Evolutionary conservation across 345 rosid genomes (phyloP).

Genomic region (Citrus hindsii): DNA sequence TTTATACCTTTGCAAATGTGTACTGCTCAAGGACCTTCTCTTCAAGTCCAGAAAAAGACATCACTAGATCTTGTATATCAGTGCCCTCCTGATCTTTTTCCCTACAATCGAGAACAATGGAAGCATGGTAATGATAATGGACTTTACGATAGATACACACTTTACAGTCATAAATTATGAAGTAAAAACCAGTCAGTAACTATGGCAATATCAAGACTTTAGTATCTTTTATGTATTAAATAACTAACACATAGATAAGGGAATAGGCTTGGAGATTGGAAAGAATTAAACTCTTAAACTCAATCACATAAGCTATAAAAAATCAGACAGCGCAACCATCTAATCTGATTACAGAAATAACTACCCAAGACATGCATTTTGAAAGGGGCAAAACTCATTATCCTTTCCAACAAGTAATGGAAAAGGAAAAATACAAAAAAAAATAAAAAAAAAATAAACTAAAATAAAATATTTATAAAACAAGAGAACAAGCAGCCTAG

Average conservation of each 20-base stretch:
- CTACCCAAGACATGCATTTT: background rate
- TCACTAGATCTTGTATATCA: slow-evolving; percentile 75
- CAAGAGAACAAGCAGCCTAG: background rate
- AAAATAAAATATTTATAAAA: background rate
- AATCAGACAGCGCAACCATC: background rate
- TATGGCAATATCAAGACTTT: background rate
- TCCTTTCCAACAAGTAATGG: background rate
- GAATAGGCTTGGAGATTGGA: background rate
- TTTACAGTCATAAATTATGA: background rate
- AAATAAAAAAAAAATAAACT: background rate
- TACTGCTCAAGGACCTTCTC: slow-evolving; percentile 88
- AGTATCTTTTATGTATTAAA: background rate
- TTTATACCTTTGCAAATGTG: slow-evolving; percentile 86
- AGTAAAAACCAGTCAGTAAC: background rate
- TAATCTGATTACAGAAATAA: background rate
- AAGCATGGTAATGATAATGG: slow-evolving; percentile 9
- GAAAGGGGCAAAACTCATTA: background rate
- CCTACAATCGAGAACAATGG: slow-evolving; percentile 38
- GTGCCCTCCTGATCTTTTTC: slow-evolving; percentile 58
- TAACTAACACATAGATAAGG: background rate
- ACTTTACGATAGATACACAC: background rate
- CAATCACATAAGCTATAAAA: background rate
- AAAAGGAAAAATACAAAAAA: too few species aligned
- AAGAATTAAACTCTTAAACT: background rate
- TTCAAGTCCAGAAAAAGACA: slow-evolving; percentile 75